Base-by-base conservation (phyloP, 1,284 basidiomycete genomes). In the Cryptococcus sp. region DNA sequence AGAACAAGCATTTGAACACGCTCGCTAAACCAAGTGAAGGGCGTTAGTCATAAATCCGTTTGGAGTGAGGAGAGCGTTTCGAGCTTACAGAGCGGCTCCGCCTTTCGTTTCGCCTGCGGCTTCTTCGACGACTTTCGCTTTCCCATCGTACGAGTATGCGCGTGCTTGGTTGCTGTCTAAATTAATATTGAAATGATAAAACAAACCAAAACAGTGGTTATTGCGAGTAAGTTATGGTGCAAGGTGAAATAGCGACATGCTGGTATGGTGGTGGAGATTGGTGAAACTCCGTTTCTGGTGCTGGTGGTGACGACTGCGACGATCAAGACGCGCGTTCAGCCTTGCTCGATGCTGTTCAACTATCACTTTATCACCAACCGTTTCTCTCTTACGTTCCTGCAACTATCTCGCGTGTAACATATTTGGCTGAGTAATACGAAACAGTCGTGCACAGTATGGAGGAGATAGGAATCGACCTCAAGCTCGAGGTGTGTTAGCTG, bases 381-480 rank as follows among this genome's bases (percentile, higher is more conserved):
- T 7, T 35, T 8, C 30, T 10, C 30, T 4, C 13, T 13, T 35
- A 13, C 7, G 5, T 35, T 35, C 5, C 30, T 35, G 10, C 2
- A 10, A 5, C 3, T 8, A 35, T 35, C 30, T 35, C 13, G 4
- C 8, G 30, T 35, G 5, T 4, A 8, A 13, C 13, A 35, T 35
- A 3, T 13, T 35, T 35, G 10, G 30, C 30, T 35, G 8, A 13
- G 13, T 35, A 3, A 13, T 2, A 25, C 25, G 25, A 25, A 25
- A 55, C 20, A 48, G 17, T 8, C 25, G 47, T 20, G 50, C 19
- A 11, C 60, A 71, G 11, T n/a, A 82, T 82, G 81, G 80, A 82
- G 58, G 79, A 82, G 61, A 78, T 82, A 22, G 81, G 81, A 27
- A 94, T 94, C 70, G 88, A 92, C 71, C 86, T 93, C 35, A 85